Evolutionary conservation across 2,329 filamentous ascomycete species (phyloP), one percentile per base, ranked within the genome.

Genomic region (Penicillium sp.): DNA sequence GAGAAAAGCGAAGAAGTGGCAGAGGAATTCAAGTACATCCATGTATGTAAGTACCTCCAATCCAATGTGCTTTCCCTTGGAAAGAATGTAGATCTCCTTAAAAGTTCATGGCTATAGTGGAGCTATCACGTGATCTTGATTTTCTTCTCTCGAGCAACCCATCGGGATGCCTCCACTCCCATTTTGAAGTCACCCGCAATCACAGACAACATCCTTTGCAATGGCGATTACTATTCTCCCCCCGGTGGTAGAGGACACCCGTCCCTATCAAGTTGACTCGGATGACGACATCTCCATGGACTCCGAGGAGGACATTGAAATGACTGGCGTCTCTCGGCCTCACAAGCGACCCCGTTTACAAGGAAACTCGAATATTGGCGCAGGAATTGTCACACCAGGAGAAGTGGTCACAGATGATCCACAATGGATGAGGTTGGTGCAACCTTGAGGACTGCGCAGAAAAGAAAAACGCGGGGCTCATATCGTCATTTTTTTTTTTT

Each of bases 381-480:
- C 73, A 37, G 75, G 77, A 45, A 89, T 97, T 65, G 88, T 96
- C 66, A 96, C 93, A 0, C 93, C 93, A 0, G 94, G 93, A 69
- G 90, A 95, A 72, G 79, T 89, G 60, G 90, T 97, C 67, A 97
- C 93, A 12, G 85, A 88, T 63, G 92, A 97, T 75, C 84, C 91
- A n/a, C 92, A 97, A 81, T 97, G 91, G 91, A 97, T 97, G 93
- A 86, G 73, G 73, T 75, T 38, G 27, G 69, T 64, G 21, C 21
- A 21, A 21, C 5, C 6, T 42, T 41, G 15, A 17, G 42, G 40
- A n/a, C 23, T 6, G 54, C 54, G 47, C 17, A 27, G 29, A 27
- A 37, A n/a, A 15, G 35, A 27, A 27, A 23, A 40, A 19, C 42
- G 50, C 55, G 50, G 42, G 29, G 50, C 43, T 54, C 27, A 42